phyloP scores from a whole-genome alignment of 1,284 basidiomycete species.

The Sporisorium reilianum region DNA sequence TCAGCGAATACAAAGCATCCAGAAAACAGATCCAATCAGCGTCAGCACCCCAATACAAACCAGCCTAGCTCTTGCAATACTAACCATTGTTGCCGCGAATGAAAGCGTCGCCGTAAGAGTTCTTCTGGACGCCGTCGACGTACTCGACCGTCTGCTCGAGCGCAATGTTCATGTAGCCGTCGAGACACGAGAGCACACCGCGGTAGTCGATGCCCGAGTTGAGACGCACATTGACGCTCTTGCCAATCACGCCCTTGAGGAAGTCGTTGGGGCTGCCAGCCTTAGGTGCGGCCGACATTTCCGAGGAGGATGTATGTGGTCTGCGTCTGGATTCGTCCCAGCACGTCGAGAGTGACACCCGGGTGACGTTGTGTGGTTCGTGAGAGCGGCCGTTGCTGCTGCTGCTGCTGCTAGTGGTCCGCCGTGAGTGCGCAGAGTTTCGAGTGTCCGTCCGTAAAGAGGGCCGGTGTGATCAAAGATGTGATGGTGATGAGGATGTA shows the following conservation, averaged over 20 bases:
- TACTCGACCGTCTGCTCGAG: constrained; percentile 96
- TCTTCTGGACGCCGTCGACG: constrained; percentile 86
- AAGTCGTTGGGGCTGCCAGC: constrained; percentile 65
- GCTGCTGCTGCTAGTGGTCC: not conserved
- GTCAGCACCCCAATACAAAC: constrained; percentile 17
- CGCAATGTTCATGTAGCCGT: constrained; percentile 95
- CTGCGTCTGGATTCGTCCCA: constrained; percentile 3
- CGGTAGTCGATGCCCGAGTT: constrained; percentile 97
- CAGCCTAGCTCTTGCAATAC: constrained; percentile 59
- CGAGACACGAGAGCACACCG: constrained; percentile 93
- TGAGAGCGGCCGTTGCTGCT: not conserved
- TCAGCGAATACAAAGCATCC: not conserved
- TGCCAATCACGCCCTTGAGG: constrained; percentile 81
- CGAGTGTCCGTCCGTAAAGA: not conserved
- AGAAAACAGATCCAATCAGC: constrained; percentile 1
- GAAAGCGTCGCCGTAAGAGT: constrained; percentile 92
- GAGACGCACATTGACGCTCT: constrained; percentile 90
- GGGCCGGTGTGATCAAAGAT: not conserved
- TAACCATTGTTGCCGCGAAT: constrained; percentile 96
- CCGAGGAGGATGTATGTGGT: constrained; percentile 13
- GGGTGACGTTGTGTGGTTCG: not conserved
- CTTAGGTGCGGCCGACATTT: constrained; percentile 43
- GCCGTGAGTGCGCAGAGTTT: not conserved
- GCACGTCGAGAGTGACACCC: not conserved
- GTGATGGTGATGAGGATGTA: constrained; percentile 24